These are phyloP conservation scores for Paecilomyces sp. DNA, from an alignment of 2,329 filamentous ascomycete genomes.

Conservation along the genomic window DNA sequence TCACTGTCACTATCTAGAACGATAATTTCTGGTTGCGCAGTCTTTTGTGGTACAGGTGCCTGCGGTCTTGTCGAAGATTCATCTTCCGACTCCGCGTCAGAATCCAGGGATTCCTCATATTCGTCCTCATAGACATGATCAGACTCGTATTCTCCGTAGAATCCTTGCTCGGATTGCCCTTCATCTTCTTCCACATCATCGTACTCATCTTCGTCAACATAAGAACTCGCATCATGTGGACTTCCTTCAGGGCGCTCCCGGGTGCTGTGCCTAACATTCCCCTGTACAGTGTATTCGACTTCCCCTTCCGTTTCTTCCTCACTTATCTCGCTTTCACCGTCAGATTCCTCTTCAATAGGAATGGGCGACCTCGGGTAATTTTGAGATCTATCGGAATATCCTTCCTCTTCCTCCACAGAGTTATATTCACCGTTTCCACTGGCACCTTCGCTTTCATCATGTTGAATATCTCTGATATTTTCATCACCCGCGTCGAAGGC, in stretches of 20 bases:
- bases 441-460: background rate
- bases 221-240: background rate
- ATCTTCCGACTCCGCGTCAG: conserved; percentile 10
- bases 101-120: conserved; percentile 11
- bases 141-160: conserved; percentile 8
- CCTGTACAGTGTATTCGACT: background rate
- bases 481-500: background rate
- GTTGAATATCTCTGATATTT: background rate
- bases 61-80: conserved; percentile 1
- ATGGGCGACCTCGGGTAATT: background rate
- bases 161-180: conserved; percentile 9
- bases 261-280: background rate
- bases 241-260: background rate
- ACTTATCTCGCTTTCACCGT: background rate
- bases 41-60: conserved; percentile 6
- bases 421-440: conserved; percentile 1
- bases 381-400: background rate
- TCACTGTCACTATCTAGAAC: conserved; percentile 37
- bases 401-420: background rate
- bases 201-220: background rate
- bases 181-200: conserved; percentile 7
- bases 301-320: conserved; percentile 3
- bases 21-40: conserved; percentile 27
- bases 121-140: conserved; percentile 8
- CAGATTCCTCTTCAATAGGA: conserved; percentile 3